Evolutionary conservation across 1,284 basidiomycete genomes (phyloP), one percentile per base, ranked within the genome.

Genomic region (Microbotryum violaceum): DNA sequence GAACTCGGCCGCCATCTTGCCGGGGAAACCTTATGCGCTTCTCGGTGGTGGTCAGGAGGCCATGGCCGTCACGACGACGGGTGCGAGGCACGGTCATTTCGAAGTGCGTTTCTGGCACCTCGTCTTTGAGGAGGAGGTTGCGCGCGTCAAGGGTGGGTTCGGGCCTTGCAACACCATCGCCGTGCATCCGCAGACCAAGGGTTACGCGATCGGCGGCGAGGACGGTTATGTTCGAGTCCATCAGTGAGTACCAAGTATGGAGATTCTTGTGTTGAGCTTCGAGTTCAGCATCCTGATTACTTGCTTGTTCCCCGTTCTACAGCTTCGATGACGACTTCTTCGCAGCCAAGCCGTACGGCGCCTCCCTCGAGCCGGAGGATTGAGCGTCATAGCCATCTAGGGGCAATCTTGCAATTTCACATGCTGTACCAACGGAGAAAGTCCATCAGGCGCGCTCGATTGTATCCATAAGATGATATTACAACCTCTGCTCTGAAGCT

Each of bases 61-160:
- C 10, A 97, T 94, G 92, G 87, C 81, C 73, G 94, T 98, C 60
- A 97, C 96, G 18, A 97, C 91, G 6, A 98, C 94, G 2, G 91
- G 89, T 7, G 76, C 86, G 45, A 84, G 94, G 60, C 90, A 96
- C 75, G 96, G 94, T 48, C 94, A 96, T 77, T 99, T 99, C 76
- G 96, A 98, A 79, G 91, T 92, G 4, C 83, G 93, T 53, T 97
- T 98, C 80, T 98, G 92, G 91, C 94, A 99, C 81, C 91, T 89
- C 74, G 82, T 98, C 49, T 91, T 97, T 71, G 94, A 97, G 77
- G 94, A 98, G 80, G 94, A 98, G 77, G 88, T 97, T 63, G 91
- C 93, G 25, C 85, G 93, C 46, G 91, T 99, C 64, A 97, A 92
- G 76, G 92, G 92, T 25, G 91, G 96, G 69, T 82, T 97, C 77